Conservation (phyloP, 805 yeast genomes). For the Candida caryicola region DNA sequence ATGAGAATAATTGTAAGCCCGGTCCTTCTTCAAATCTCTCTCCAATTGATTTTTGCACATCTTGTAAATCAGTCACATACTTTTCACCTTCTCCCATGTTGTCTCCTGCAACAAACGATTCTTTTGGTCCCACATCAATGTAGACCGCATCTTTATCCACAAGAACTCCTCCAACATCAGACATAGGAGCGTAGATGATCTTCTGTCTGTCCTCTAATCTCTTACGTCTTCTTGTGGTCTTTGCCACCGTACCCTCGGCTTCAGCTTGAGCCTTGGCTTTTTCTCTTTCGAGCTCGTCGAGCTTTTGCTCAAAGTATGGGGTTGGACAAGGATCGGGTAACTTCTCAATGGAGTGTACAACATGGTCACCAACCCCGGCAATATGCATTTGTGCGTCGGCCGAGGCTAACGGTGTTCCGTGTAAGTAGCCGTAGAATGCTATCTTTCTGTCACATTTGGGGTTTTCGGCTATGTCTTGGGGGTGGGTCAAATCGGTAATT, state of each 20-base stretch:
- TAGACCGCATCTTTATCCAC: slow-evolving; percentile 98
- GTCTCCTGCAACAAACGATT: slow-evolving; percentile 54
- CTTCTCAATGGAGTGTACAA: slow-evolving; percentile 74
- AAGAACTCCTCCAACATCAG: slow-evolving; percentile 97
- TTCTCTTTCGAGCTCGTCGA: slow-evolving; percentile 80
- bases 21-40: slow-evolving; percentile 60
- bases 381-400: slow-evolving; percentile 78
- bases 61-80: slow-evolving; percentile 77
- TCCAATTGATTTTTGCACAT: slow-evolving; percentile 56
- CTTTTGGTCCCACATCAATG: slow-evolving; percentile 68
- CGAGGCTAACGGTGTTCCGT: slow-evolving; percentile 82
- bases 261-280: slow-evolving; percentile 62
- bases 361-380: slow-evolving; percentile 92
- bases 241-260: slow-evolving; percentile 52
- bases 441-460: slow-evolving; percentile 84
- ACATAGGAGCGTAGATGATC: slow-evolving; percentile 97
- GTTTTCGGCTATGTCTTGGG: slow-evolving; percentile 71
- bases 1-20: slow-evolving; percentile 73
- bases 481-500: slow-evolving; percentile 91
- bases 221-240: slow-evolving; percentile 67
- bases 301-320: slow-evolving; percentile 82
- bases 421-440: slow-evolving; percentile 90
- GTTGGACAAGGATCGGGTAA: slow-evolving; percentile 99
- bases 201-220: slow-evolving; percentile 93
- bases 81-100: slow-evolving; percentile 84